These are phyloP conservation scores for Ogataea methylovora DNA, from an alignment of 805 yeast genomes.

Conservation along the genomic window DNA sequence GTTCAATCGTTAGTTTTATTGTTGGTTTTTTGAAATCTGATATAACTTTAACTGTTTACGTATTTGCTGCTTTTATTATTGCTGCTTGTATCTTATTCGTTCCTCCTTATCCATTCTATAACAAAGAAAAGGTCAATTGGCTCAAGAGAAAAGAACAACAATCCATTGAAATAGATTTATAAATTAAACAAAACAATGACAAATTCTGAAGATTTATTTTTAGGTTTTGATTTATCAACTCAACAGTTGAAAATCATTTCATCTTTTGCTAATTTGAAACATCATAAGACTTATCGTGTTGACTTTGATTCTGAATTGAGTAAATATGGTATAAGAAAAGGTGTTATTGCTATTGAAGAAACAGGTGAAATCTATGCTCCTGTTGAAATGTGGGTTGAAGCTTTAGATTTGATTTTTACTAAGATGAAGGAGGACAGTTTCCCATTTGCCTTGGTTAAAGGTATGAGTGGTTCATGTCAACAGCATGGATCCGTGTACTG, in stretches of 20 bases:
- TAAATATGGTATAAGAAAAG: conserved; percentile 60
- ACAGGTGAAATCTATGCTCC: conserved; percentile 68
- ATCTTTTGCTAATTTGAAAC: conserved; percentile 44
- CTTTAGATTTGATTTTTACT: conserved; percentile 57
- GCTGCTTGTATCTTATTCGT: conserved; percentile 31
- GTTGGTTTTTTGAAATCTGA: conserved; percentile 44
- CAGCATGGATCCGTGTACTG: conserved; percentile 90
- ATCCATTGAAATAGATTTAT: conserved; percentile 9
- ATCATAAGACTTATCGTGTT: conserved; percentile 50
- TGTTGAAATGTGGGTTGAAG: conserved; percentile 85
- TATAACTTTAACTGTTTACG: conserved; percentile 28
- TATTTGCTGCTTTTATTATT: conserved; percentile 30
- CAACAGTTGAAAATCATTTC: conserved; percentile 80
- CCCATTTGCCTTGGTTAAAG: conserved; percentile 52
- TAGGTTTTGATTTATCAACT: conserved; percentile 85
- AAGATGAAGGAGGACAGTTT: conserved; percentile 43
- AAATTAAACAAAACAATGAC: conserved; percentile 9
- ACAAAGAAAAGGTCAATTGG: conserved; percentile 42
- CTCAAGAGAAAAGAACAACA: too few species aligned
- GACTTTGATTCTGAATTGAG: conserved; percentile 65
- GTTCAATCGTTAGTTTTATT: conserved; percentile 32
- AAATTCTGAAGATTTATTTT: conserved; percentile 24
- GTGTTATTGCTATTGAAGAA: conserved; percentile 51
- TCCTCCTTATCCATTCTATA: conserved; percentile 57
- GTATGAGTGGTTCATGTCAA: conserved; percentile 81